Evolutionary conservation across 805 yeast genomes (phyloP).

Genomic region (Tetrapisispora fleetii): DNA sequence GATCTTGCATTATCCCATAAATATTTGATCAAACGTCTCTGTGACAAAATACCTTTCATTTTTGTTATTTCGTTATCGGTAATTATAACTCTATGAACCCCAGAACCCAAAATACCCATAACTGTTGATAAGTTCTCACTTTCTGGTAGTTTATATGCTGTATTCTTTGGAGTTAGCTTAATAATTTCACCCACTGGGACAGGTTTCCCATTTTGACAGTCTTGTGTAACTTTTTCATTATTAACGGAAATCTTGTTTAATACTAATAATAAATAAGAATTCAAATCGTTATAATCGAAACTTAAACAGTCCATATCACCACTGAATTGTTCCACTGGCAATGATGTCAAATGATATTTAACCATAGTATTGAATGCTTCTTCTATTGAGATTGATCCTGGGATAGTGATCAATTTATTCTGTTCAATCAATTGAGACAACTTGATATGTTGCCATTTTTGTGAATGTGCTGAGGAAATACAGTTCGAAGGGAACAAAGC

Average conservation of each 20-base stretch:
- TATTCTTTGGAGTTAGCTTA: slow-evolving; percentile 76
- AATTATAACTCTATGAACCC: slow-evolving; percentile 90
- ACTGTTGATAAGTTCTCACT: slow-evolving; percentile 60
- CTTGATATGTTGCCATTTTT: slow-evolving; percentile 62
- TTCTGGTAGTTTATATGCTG: slow-evolving; percentile 70
- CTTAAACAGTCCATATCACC: slow-evolving; percentile 64
- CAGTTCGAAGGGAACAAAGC: slow-evolving; percentile 1
- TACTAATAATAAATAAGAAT: slow-evolving; percentile 74
- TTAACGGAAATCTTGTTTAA: slow-evolving; percentile 53
- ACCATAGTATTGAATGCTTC: slow-evolving; percentile 75
- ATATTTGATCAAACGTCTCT: slow-evolving; percentile 74
- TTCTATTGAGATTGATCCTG: slow-evolving; percentile 65
- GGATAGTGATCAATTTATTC: slow-evolving; percentile 64
- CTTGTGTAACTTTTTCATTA: slow-evolving; percentile 30
- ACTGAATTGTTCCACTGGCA: slow-evolving; percentile 60
- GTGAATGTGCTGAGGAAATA: slow-evolving; percentile 18
- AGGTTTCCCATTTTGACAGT: slow-evolving; percentile 78
- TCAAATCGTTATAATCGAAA: slow-evolving; percentile 86
- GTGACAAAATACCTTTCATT: slow-evolving; percentile 80
- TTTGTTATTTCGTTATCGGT: slow-evolving; percentile 41
- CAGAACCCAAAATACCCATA: slow-evolving; percentile 83
- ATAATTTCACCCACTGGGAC: slow-evolving; percentile 88
- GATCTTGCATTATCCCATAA: slow-evolving; percentile 89
- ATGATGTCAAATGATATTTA: slow-evolving; percentile 65
- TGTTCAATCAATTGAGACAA: slow-evolving; percentile 67